Evolutionary conservation across 352 stramenopile species (phyloP).

Genomic region (Elongisporangium senticosum): DNA sequence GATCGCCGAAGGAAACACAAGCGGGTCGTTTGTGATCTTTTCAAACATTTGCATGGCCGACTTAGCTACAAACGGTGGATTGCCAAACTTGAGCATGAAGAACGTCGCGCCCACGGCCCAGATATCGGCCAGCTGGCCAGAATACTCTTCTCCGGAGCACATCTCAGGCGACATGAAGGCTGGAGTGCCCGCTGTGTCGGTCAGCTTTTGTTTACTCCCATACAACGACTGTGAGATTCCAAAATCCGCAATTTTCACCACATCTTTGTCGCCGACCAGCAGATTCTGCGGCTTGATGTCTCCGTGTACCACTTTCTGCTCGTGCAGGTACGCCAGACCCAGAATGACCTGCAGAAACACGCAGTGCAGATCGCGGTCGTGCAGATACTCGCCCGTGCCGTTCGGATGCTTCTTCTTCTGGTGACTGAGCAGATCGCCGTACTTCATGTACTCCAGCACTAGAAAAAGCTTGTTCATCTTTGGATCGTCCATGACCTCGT

Average conservation of each 20-base stretch:
- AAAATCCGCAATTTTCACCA: slow-evolving; percentile 92
- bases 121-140: slow-evolving; percentile 85
- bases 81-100: slow-evolving; percentile 88
- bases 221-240: slow-evolving; percentile 86
- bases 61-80: slow-evolving; percentile 86
- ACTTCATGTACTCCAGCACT: slow-evolving; percentile 96
- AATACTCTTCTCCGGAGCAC: slow-evolving; percentile 79
- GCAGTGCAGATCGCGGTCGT: slow-evolving; percentile 68
- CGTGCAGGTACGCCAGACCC: slow-evolving; percentile 87
- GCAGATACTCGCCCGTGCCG: slow-evolving; percentile 31
- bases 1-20: slow-evolving; percentile 52
- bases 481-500: slow-evolving; percentile 95
- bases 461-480: slow-evolving; percentile 94
- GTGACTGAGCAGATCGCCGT: slow-evolving; percentile 65
- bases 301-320: slow-evolving; percentile 80
- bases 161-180: slow-evolving; percentile 93
- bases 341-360: slow-evolving; percentile 70
- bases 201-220: slow-evolving; percentile 72
- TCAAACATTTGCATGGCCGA: slow-evolving; percentile 87
- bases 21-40: slow-evolving; percentile 74
- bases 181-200: slow-evolving; percentile 80
- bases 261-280: slow-evolving; percentile 78
- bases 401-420: slow-evolving; percentile 64
- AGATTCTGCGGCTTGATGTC: slow-evolving; percentile 89
- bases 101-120: slow-evolving; percentile 87